These are phyloP conservation scores for Penicillium sp. DNA, from an alignment of 2,329 filamentous ascomycete species.

Conservation along the genomic window DNA sequence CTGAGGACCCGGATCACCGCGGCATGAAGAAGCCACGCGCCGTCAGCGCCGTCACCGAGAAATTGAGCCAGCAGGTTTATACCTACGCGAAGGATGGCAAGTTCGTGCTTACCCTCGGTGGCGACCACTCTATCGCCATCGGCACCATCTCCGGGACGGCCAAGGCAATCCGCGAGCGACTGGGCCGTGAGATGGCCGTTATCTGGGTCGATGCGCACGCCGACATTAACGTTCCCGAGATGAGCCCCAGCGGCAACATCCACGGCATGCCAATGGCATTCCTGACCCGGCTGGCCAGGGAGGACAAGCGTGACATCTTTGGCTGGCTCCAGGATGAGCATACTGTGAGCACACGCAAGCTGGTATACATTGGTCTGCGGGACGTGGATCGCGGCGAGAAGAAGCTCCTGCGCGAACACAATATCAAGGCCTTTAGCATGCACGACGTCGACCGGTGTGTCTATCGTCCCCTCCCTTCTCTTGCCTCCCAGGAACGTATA, in stretches of 20 bases:
- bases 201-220: slow-evolving; percentile 99
- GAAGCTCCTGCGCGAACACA: slow-evolving; percentile 79
- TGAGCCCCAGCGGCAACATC: slow-evolving; percentile 84
- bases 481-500: background rate
- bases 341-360: slow-evolving; percentile 67
- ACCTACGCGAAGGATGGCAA: slow-evolving; percentile 76
- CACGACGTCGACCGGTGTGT: slow-evolving; percentile 87
- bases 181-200: slow-evolving; percentile 80
- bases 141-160: slow-evolving; percentile 86
- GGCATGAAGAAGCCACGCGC: slow-evolving; percentile 91
- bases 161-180: slow-evolving; percentile 77
- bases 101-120: slow-evolving; percentile 87
- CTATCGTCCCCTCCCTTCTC: background rate
- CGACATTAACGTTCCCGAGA: slow-evolving; percentile 96
- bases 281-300: slow-evolving; percentile 76
- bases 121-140: slow-evolving; percentile 95
- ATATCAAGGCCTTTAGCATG: slow-evolving; percentile 97
- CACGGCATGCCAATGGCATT: slow-evolving; percentile 98
- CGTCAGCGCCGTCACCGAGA: slow-evolving; percentile 78
- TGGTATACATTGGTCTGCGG: slow-evolving; percentile 93
- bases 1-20: slow-evolving; percentile 71
- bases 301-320: slow-evolving; percentile 75
- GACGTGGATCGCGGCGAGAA: slow-evolving; percentile 96
- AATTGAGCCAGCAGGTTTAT: slow-evolving; percentile 82
- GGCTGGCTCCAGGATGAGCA: slow-evolving; percentile 73